Percentiles rank a stretch among this genome's conserved stretches.
Evolutionary conservation across 2,329 filamentous ascomycete species (phyloP).

Genomic region (Epichloe brachyelytri): DNA sequence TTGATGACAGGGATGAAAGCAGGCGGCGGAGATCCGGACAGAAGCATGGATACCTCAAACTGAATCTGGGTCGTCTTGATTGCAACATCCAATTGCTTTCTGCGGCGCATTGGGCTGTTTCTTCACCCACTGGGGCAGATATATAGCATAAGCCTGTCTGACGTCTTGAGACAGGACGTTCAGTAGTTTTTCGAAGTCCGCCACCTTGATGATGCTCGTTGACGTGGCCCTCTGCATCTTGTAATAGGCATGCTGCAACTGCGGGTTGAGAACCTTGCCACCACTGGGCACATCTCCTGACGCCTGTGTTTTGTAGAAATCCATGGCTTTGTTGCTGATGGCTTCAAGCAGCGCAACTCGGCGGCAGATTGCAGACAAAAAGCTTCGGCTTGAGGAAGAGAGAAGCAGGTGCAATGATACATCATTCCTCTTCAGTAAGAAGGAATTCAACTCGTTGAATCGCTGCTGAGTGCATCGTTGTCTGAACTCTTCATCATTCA

Average conservation of each 20-base stretch:
- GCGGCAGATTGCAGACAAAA: constrained; percentile 56
- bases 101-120: constrained; percentile 33
- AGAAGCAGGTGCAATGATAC: constrained; percentile 52
- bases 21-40: constrained; percentile 32
- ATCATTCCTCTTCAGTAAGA: constrained; percentile 42
- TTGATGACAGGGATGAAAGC: constrained; percentile 46
- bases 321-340: constrained; percentile 34
- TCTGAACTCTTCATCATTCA: constrained; percentile 38
- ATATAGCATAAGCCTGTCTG: constrained; percentile 34
- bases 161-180: constrained; percentile 34
- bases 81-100: constrained; percentile 29
- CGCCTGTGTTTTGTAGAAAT: constrained; percentile 36
- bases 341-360: constrained; percentile 45
- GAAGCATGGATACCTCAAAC: constrained; percentile 39
- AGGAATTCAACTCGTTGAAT: constrained; percentile 34
- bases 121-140: constrained; percentile 29
- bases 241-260: constrained; percentile 44
- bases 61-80: constrained; percentile 34
- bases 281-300: constrained; percentile 24
- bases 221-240: constrained; percentile 39
- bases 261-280: constrained; percentile 30
- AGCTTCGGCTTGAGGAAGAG: constrained; percentile 59
- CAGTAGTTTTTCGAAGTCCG: constrained; percentile 51
- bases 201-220: constrained; percentile 41
- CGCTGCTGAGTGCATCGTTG: constrained; percentile 34